phyloP scores from a whole-genome alignment of 2,329 filamentous ascomycete species.

The Paraconiothyrium brasiliense region DNA sequence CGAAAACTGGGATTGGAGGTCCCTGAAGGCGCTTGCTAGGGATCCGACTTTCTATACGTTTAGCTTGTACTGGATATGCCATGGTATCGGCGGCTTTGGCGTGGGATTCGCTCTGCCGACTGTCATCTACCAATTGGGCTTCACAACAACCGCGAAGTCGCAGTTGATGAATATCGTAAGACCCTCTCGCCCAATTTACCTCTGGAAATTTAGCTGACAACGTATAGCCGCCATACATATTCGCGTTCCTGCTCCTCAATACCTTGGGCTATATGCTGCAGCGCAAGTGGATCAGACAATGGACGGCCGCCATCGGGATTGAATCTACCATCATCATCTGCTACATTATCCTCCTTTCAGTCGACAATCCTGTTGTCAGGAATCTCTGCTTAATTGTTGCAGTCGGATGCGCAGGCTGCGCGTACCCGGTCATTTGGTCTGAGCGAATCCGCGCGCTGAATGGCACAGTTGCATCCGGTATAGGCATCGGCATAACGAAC shows the following conservation, averaged over 20 bases:
- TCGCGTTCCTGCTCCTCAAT: conserved; percentile 30
- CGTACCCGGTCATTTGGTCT: conserved; percentile 32
- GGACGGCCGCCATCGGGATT: conserved; percentile 28
- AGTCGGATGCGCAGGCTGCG: conserved; percentile 29
- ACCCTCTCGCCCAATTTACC: neutral
- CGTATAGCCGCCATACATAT: conserved; percentile 29
- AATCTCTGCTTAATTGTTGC: conserved; percentile 29
- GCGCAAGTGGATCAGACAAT: conserved; percentile 30
- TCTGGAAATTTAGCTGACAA: conserved; percentile 10
- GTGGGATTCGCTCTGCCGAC: conserved; percentile 29
- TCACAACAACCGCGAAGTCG: conserved; percentile 31
- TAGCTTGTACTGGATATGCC: conserved; percentile 32
- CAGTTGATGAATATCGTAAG: conserved; percentile 38
- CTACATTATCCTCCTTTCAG: conserved; percentile 30
- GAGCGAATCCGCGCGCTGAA: conserved; percentile 31
- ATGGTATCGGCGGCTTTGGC: conserved; percentile 32
- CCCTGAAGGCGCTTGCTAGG: conserved; percentile 24
- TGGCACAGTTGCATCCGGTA: conserved; percentile 31
- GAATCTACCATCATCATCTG: conserved; percentile 29
- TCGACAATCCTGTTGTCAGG: conserved; percentile 27
- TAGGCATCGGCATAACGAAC: conserved; percentile 32
- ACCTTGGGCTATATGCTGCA: conserved; percentile 29
- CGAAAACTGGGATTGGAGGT: conserved; percentile 26
- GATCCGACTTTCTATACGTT: conserved; percentile 31
- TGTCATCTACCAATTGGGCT: conserved; percentile 33